phyloP scores from a whole-genome alignment of 371 early-diverging fungal genomes.

The Nematocida parisii region DNA sequence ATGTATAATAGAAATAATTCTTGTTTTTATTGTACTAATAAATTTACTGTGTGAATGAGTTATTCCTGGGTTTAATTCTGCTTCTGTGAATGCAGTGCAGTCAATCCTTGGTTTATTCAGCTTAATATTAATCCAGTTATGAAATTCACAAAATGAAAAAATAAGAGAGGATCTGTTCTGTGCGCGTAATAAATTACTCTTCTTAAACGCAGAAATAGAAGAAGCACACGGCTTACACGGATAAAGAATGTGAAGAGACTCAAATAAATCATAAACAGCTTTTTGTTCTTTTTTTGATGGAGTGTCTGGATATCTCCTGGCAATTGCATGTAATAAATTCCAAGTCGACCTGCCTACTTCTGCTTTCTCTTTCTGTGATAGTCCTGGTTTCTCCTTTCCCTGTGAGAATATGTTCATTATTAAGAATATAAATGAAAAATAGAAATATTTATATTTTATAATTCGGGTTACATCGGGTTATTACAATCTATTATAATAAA shows the following conservation, averaged over 20 bases:
- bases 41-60: no score
- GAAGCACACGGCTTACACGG: conserved; percentile 35
- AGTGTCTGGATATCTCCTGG: conserved; percentile 21
- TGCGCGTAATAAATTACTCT: neutral
- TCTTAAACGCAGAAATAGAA: neutral
- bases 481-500: no score
- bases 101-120: conserved; percentile 20
- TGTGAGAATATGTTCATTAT: neutral
- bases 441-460: no score
- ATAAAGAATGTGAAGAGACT: conserved; percentile 40
- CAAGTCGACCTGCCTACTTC: conserved; percentile 40
- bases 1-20: no score
- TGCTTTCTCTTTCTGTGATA: conserved; percentile 6
- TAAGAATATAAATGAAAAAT: no score
- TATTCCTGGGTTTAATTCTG: neutral
- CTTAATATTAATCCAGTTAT: conserved; percentile 46
- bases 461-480: no score
- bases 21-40: no score
- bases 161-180: neutral
- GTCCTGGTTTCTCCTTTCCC: neutral
- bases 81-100: neutral
- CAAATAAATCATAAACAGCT: conserved; percentile 13
- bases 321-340: conserved; percentile 45
- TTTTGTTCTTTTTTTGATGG: conserved; percentile 27
- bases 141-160: conserved; percentile 39